Evolutionary conservation across 306 rosid genomes (phyloP).

Genomic region (Cucurbita pepo): DNA sequence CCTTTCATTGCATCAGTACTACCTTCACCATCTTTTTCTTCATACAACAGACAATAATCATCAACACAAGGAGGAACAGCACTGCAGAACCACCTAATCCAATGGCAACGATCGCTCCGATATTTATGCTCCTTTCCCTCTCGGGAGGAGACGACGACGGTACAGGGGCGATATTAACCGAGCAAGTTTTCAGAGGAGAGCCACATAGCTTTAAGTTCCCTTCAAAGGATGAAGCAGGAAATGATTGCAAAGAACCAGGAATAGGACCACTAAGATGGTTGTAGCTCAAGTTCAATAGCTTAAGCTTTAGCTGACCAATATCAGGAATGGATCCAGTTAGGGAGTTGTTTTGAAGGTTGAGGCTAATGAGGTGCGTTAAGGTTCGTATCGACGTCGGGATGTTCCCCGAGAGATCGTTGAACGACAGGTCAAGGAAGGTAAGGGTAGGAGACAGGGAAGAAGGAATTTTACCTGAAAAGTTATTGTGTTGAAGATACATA

Average conservation of each 20-base stretch:
- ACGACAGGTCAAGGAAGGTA: conserved; percentile 54
- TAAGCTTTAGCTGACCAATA: conserved; percentile 34
- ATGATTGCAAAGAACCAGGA: conserved; percentile 38
- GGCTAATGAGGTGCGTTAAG: conserved; percentile 29
- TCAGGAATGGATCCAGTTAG: conserved; percentile 57
- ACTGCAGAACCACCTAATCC: conserved; percentile 21
- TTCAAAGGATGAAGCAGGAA: conserved; percentile 45
- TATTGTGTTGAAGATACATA: conserved; percentile 50
- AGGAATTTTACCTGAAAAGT: conserved; percentile 50
- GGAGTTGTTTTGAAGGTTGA: conserved; percentile 52
- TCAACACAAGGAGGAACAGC: conserved; percentile 10
- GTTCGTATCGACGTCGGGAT: conserved; percentile 39
- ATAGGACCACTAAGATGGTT: conserved; percentile 59
- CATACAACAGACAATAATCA: conserved; percentile 9
- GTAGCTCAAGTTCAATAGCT: conserved; percentile 53
- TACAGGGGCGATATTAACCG: conserved; percentile 15
- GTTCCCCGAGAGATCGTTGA: conserved; percentile 50
- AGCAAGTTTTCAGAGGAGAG: conserved; percentile 41
- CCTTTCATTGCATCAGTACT: conserved; percentile 7
- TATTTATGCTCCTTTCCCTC: conserved; percentile 28
- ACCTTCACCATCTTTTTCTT: conserved; percentile 13
- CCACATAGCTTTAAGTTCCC: conserved; percentile 68
- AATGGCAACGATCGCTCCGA: conserved; percentile 35
- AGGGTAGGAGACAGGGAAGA: conserved; percentile 32
- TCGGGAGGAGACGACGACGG: conserved; percentile 20